Evolutionary conservation across 2,329 filamentous ascomycete genomes (phyloP), one percentile per base, ranked within the genome.

Genomic region (Fusarium begoniae): DNA sequence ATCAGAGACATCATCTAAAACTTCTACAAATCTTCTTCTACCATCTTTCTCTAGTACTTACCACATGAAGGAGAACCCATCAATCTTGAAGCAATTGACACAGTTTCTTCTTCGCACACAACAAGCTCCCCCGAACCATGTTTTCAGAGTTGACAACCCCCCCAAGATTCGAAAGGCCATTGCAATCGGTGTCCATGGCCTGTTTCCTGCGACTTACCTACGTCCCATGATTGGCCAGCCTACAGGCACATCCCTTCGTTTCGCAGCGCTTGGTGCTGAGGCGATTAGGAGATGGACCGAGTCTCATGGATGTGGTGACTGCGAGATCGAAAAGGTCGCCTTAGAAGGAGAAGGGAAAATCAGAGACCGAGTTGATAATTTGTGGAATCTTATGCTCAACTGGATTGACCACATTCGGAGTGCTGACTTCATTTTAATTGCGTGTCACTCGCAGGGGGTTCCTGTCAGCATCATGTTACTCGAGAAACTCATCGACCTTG

Each of bases 291-390:
- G 92, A 68, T 99, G 95, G 94, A 90, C 94, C 1, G 90, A 94
- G 60, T 86, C 86, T 18, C 90, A 94, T 73, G 92, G 93, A 2
- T 94, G 92, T 69, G 84, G 87, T 5, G 93, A 95, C 71, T 91
- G 89, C 70, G 93, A 97, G 75, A 94, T 99, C 63, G 95, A 98
- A 79, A 98, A 97, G 80, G 93, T 98, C 20, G 94, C 96, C 2
- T 87, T 99, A 2, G 96, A 99, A 83, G 96, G 96, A 28, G 96
- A 99, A 83, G 96, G 96, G 30, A 94, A 94, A 80, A 96, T 99
- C 53, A 89, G 89, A 6, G 95, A 98, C 72, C 90, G 96, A 12
- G 94, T 98, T 3, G 93, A 97, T 69, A 93, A 97, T 44, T 85
- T 99, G 12, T 99, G 96, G 96, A 97, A 96, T 82, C 87, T 98